Percentiles rank a stretch among this genome's conserved stretches.
These are phyloP conservation scores for Diaporthe humulicola DNA, from an alignment of 2,329 filamentous ascomycete genomes.

Conservation along the genomic window DNA sequence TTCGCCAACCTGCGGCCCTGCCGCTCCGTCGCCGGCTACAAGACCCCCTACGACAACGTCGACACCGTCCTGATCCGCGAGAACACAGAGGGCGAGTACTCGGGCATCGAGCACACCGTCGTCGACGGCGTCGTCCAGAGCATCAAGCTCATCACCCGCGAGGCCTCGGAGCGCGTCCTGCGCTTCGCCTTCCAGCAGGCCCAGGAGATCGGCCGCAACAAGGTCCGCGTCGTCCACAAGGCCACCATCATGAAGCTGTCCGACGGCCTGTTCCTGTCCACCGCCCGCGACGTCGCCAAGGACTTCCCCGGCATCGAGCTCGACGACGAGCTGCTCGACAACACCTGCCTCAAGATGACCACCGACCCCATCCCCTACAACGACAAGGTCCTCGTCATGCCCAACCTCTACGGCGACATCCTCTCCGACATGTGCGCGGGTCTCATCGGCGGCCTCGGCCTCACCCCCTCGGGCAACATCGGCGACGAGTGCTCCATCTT, in stretches of 20 bases:
- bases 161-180: constrained; percentile 94
- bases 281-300: constrained; percentile 87
- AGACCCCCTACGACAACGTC: constrained; percentile 97
- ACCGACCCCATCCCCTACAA: constrained; percentile 97
- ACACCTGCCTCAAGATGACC: constrained; percentile 99
- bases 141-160: constrained; percentile 99
- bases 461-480: constrained; percentile 98
- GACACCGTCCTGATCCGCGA: constrained; percentile 98
- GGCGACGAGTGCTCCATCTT: constrained; percentile 99
- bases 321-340: constrained; percentile 97
- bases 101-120: constrained; percentile 45
- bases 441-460: constrained; percentile 95
- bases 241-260: constrained; percentile 99
- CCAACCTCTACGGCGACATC: constrained; percentile 99
- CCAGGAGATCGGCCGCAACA: constrained; percentile 90
- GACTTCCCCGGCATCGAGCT: constrained; percentile 97
- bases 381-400: constrained; percentile 98
- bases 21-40: constrained; percentile 96
- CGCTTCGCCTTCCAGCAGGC: constrained; percentile 99
- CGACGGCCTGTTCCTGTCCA: constrained; percentile 96
- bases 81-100: constrained; percentile 62
- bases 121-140: constrained; percentile 91
- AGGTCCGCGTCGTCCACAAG: constrained; percentile 99
- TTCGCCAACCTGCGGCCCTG: constrained; percentile 99
- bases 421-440: constrained; percentile 99